phyloP scores from a whole-genome alignment of 2,329 filamentous ascomycete species.

The Stylonectria norvegica region DNA sequence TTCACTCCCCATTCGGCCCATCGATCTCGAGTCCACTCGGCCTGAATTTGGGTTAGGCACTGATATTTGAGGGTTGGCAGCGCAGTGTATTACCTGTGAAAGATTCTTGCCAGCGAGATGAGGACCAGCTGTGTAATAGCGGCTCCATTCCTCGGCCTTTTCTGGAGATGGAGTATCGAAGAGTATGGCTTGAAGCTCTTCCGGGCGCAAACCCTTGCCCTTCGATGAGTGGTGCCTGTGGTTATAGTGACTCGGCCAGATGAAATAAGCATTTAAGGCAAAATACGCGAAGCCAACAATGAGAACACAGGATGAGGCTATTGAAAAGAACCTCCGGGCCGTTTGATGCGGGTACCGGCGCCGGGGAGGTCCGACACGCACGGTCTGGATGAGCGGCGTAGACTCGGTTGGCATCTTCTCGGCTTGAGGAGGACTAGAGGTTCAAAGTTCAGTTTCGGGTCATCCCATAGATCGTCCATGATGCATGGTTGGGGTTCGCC shows the following conservation, averaged over 20 bases:
- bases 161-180: slow-evolving; percentile 56
- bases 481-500: too few relatives aligned
- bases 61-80: not conserved
- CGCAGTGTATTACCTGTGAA: slow-evolving; percentile 53
- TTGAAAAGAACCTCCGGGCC: slow-evolving; percentile 63
- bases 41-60: slow-evolving; percentile 37
- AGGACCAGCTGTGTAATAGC: slow-evolving; percentile 72
- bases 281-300: slow-evolving; percentile 50
- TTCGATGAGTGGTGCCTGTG: slow-evolving; percentile 27
- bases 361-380: slow-evolving; percentile 51
- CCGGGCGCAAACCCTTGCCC: slow-evolving; percentile 34
- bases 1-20: slow-evolving; percentile 71
- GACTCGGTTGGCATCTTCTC: slow-evolving; percentile 48
- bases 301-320: slow-evolving; percentile 55
- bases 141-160: slow-evolving; percentile 66
- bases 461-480: too few relatives aligned
- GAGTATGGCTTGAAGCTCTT: slow-evolving; percentile 54
- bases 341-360: slow-evolving; percentile 57
- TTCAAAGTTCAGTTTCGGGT: slow-evolving; percentile 2
- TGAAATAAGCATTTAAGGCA: slow-evolving; percentile 44
- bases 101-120: slow-evolving; percentile 76
- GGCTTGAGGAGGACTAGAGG: slow-evolving; percentile 11
- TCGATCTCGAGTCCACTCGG: slow-evolving; percentile 69
- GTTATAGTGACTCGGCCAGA: slow-evolving; percentile 35
- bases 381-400: slow-evolving; percentile 65